phyloP scores from a whole-genome alignment of 768 basidiomycete species.

The Russula brevipes region DNA sequence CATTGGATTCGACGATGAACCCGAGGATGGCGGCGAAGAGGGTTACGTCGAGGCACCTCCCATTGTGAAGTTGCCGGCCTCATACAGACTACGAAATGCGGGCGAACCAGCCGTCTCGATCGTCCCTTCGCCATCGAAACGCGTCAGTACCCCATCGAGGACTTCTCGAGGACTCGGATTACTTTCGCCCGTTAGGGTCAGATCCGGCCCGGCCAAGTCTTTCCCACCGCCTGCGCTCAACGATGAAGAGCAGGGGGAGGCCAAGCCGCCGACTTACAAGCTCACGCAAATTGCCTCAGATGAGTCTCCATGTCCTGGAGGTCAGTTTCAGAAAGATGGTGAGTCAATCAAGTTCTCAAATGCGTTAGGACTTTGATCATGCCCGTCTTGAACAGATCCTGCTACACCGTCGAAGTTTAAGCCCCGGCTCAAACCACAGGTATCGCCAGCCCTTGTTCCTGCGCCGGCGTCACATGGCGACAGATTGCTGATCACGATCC shows the following conservation, averaged over 20 bases:
- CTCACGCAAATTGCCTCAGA: neutral
- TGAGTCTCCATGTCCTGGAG: neutral
- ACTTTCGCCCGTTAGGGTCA: neutral
- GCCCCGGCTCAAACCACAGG: neutral
- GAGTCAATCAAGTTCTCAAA: neutral
- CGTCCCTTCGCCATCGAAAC: constrained; percentile 11
- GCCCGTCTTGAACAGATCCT: neutral
- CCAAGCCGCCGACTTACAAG: neutral
- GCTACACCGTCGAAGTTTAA: neutral
- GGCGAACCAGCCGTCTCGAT: constrained; percentile 16
- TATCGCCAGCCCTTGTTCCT: neutral
- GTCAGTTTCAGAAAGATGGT: constrained; percentile 11
- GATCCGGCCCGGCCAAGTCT: neutral
- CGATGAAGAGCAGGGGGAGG: constrained; percentile 9
- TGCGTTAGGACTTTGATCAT: neutral
- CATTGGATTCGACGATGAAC: constrained; percentile 17
- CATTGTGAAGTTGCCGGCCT: neutral
- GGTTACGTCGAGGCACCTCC: neutral
- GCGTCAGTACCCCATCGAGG: neutral
- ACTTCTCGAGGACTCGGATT: neutral
- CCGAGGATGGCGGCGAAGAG: constrained; percentile 3
- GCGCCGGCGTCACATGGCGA: neutral
- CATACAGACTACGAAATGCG: neutral
- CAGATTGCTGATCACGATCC: constrained; percentile 21
- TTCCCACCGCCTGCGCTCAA: neutral